Evolutionary conservation across 371 early-diverging fungal species (phyloP).

Genomic region (Capillidium rhysosporum): DNA sequence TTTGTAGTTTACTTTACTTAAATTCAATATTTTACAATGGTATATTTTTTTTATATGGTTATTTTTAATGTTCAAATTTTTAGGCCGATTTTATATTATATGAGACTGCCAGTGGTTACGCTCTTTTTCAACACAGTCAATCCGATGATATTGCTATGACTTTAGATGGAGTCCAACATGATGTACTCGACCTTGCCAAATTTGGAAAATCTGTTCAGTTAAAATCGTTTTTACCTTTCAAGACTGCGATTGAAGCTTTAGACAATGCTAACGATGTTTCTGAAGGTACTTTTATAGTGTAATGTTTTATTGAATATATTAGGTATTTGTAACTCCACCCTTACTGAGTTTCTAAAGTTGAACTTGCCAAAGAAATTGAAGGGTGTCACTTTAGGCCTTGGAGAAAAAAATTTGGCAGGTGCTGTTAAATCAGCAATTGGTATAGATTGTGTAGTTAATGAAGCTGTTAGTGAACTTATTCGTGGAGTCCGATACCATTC

Average conservation of each 20-base stretch:
- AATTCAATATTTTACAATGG: too few species aligned
- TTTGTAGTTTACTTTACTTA: too few species aligned
- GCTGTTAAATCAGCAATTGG: slow-evolving; percentile 61
- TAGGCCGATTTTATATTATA: slow-evolving; percentile 54
- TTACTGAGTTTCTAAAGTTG: slow-evolving; percentile 84
- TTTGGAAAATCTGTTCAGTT: slow-evolving; percentile 82
- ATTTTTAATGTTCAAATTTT: too few species aligned
- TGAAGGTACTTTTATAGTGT: slow-evolving; percentile 47
- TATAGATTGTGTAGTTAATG: slow-evolving; percentile 56
- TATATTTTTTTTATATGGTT: too few species aligned
- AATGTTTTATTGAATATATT: neutral
- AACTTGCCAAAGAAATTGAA: slow-evolving; percentile 68
- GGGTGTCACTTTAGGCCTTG: slow-evolving; percentile 71
- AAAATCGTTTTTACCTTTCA: slow-evolving; percentile 90
- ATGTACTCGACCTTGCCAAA: slow-evolving; percentile 66
- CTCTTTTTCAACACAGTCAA: slow-evolving; percentile 84
- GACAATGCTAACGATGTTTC: slow-evolving; percentile 94
- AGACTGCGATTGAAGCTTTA: slow-evolving; percentile 88
- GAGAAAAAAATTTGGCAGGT: slow-evolving; percentile 81
- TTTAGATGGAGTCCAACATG: slow-evolving; percentile 67
- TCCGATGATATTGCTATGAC: slow-evolving; percentile 90
- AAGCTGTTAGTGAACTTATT: slow-evolving; percentile 67
- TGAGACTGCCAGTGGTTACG: slow-evolving; percentile 93
- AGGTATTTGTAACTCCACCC: slow-evolving; percentile 59
- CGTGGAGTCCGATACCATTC: slow-evolving; percentile 85